Evolutionary conservation across 2,329 filamentous ascomycete species (phyloP), one percentile per base, ranked within the genome.

Genomic region (Magnaporthiopsis rhizophila): DNA sequence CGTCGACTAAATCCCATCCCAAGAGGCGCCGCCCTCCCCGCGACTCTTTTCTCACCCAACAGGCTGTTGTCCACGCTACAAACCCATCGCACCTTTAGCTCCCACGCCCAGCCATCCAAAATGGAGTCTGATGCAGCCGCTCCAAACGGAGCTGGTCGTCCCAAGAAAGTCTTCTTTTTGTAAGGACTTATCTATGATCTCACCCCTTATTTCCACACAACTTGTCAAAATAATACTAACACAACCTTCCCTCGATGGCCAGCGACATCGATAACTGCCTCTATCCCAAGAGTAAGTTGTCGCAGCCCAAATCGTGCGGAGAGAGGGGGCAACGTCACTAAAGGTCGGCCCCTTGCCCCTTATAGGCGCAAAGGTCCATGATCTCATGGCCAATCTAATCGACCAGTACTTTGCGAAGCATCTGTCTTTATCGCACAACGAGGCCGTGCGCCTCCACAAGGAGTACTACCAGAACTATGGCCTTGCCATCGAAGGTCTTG

Each of bases 251-350:
- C 7, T 6, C 26, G 84, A 87, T 74, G 87, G 86, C 30, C 76
- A 98, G 97, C 73, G 95, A 99, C 74, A 98, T 99, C 73, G 95
- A 99, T 81, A 99, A 99, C 74, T 99, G 96, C 77, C 85, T 98
- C 64, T 98, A 97, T 72, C 87, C 93, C 0, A 92, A 89, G 77
- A 93, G 91, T 92, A 73, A 57, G 50, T 45, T 57, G 15, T 7
- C 18, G 13, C 13, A 45, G 38, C 15, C 12, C 57, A 30, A 18
- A 26, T 26, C 8, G 7, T 11, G 24, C 15, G 26, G 45, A 13
- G 30, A 30, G 3, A 30, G 3, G 50, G 50, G 1, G 34, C 9
- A 36, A 53, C n/a, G 21, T 12, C 11, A 8, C 28, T 34, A 26
- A 26, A 18, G 45, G 3, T 36, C 13, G 45, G 2, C 30, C 13